Evolutionary conservation across 164 flowering plant species (phyloP), one percentile per base, ranked within the genome.

Genomic region (Berberis thunbergii): DNA sequence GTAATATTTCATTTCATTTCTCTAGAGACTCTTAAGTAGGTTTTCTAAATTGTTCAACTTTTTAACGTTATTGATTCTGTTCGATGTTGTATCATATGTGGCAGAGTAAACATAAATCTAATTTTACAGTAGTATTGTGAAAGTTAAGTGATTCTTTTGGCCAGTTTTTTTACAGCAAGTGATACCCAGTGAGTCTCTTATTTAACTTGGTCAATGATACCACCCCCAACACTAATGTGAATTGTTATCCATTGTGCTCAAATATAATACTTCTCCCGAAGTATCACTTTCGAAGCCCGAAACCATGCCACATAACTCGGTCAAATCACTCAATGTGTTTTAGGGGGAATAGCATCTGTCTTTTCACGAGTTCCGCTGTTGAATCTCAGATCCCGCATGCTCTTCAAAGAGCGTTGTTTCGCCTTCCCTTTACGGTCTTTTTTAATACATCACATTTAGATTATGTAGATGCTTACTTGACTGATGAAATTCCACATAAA

Each of bases 151-250:
- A 7, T 26, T 26, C 26, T 26, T 26, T 26, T 26, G 26, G 50
- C 7, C n/a, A 52, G 54, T 10, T 52, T 52, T 52, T 52, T 52
- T 11, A 52, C 54, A 10, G 54, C 54, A 52, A 52, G n/a, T 52
- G 8, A 10, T 48, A 48, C 50, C 10, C 54, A 52, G n/a, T 52
- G 3, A 4, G 1, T 52, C 41, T 11, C 41, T 61, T 39, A 49
- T 63, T 38, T 58, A 8, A 66, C 26, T 43, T 44, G 59, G 64
- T 67, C 70, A 67, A 67, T 61, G 59, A 13, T 60, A 54, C 43
- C 55, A 54, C 41, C 49, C 49, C 40, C 26, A 10, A 26, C 7
- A 2, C 53, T 46, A 63, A 53, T 53, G 38, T 54, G 41, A 6
- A 63, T n/a, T 12, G 44, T 49, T 11, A 6, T 50, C 11, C 4